Base-by-base conservation (phyloP, 495 filamentous ascomycete genomes). In the Aspergillus funiculosus region DNA sequence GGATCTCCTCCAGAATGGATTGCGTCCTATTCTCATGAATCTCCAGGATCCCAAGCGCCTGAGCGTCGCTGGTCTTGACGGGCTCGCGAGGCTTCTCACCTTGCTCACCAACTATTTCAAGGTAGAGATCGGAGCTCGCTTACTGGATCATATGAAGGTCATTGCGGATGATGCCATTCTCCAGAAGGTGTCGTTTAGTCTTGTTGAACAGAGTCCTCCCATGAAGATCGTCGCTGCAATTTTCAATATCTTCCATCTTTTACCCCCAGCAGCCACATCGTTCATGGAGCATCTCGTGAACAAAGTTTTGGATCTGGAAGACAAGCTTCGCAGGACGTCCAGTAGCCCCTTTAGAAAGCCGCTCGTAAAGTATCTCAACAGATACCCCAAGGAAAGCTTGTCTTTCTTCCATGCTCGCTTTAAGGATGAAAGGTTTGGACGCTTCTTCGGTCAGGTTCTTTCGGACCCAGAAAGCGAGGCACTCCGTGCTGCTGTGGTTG, bases 71-170 rank as follows among this genome's bases (percentile, higher is more conserved):
- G 89, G 89, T 2, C 73, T 99, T 20, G 89, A 97, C 52, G 94
- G 94, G 14, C 74, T 99, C 20, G 89, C 89, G 42, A 80, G 89
- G 20, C 75, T 99, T 4, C 66, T 99, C 46, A 85, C 87, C 20
- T 74, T 99, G 0, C 68, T 99, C 15, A 99, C 94, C 0, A 97
- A 94, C 39, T 97, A 97, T 60, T 99, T 99, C 72, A 99, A 99
- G 66, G 91, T 95, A 2, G 94, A 96, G 60, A 99, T 99, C 36
- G 94, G 94, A 5, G 78, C 88, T 25, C 77, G 90, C 31, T 66
- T 99, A 6, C 69, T 99, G 11, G 90, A 95, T 34, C 94, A 99
- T 51, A 83, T 97, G 72, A 90, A 88, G 59, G 76, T 81, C 10
- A 87, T 99, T 56, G 92, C 91, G 0, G 90, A 95, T 50, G 75